Evolutionary conservation across 2,329 filamentous ascomycete genomes (phyloP), one percentile per base, ranked within the genome.

Genomic region (Diaporthe sp.): DNA sequence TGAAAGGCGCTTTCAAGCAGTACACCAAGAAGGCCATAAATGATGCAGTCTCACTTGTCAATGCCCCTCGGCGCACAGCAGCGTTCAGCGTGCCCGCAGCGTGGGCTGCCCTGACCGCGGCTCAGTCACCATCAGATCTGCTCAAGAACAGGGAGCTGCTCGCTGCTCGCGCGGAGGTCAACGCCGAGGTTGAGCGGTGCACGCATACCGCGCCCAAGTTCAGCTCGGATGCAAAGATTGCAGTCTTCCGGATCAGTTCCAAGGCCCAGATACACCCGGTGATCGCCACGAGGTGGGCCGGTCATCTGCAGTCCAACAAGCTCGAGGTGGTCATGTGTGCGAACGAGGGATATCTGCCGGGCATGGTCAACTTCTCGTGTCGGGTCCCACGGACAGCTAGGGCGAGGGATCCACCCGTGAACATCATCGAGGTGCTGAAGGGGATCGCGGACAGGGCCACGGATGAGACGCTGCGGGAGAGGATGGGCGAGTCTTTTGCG

Each of bases 361-460:
- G 85, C 2, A 87, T 89, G 80, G 91, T 94, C 33, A 92, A 93
- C 78, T 94, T 94, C 82, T 92, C 90, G 1, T 93, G 92, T 76
- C 87, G 92, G 2, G 83, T 93, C 9, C 87, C 92, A 0, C 85
- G 87, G 61, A 88, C 87, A 74, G 91, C 91, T 2, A 83, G 87
- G 74, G 85, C 82, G 22, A 83, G 85, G 38, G 87, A 90, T 22
- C 86, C 87, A 4, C 88, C 89, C 1, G 89, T 93, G 13, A 89
- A 93, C 74, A 92, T 93, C 71, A 93, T 93, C 70, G 85, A 89
- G 77, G 87, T 86, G 2, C 78, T 93, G 35, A 86, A 86, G 77
- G 84, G 81, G 2, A 87, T 90, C 57, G 91, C 89, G 40, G 83
- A 83, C 47, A 79, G 78, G 22, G 84, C 83, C 25, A 81, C 82